phyloP scores from a whole-genome alignment of 805 yeast genomes.

The Teunomyces tritomae region DNA sequence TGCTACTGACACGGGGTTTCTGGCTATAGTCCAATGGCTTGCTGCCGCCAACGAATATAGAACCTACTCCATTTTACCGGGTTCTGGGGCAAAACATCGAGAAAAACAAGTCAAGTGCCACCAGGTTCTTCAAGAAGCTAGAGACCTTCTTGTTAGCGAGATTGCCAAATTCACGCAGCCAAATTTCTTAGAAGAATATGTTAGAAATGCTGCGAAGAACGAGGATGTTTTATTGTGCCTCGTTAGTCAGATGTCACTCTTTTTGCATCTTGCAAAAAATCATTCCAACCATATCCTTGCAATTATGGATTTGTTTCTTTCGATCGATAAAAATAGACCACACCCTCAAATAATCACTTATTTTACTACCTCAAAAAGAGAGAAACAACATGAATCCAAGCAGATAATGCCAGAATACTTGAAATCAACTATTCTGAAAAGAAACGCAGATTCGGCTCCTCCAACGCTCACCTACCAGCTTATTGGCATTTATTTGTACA shows the following conservation, averaged over 20 bases:
- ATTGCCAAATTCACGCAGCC: slow-evolving; percentile 9
- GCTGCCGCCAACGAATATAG: slow-evolving; percentile 28
- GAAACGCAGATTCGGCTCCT: slow-evolving; percentile 30
- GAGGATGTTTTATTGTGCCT: slow-evolving; percentile 26
- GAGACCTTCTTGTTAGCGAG: slow-evolving; percentile 8
- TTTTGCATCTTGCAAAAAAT: slow-evolving; percentile 17
- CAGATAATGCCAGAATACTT: slow-evolving; percentile 6
- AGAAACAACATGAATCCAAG: slow-evolving; percentile 1
- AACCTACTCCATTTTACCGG: slow-evolving; percentile 15
- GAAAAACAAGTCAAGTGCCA: slow-evolving; percentile 15
- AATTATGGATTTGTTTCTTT: slow-evolving; percentile 18
- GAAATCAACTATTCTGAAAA: slow-evolving; percentile 9
- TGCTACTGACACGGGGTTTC: slow-evolving; percentile 16
- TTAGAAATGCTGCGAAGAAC: slow-evolving; percentile 10
- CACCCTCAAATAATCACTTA: slow-evolving; percentile 15
- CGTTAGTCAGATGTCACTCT: slow-evolving; percentile 23
- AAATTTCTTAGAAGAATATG: slow-evolving; percentile 3
- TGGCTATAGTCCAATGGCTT: slow-evolving; percentile 22
- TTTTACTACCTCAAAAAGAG: slow-evolving; percentile 12
- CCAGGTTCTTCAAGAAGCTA: slow-evolving; percentile 11
- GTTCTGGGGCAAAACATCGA: slow-evolving; percentile 8
- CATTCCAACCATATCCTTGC: slow-evolving; percentile 13
- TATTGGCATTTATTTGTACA: slow-evolving; percentile 16
- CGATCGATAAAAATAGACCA: slow-evolving; percentile 21
- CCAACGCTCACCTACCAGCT: slow-evolving; percentile 22